These are phyloP conservation scores for Exophiala xenobiotica DNA, from an alignment of 2,329 filamentous ascomycete genomes.

Conservation along the genomic window DNA sequence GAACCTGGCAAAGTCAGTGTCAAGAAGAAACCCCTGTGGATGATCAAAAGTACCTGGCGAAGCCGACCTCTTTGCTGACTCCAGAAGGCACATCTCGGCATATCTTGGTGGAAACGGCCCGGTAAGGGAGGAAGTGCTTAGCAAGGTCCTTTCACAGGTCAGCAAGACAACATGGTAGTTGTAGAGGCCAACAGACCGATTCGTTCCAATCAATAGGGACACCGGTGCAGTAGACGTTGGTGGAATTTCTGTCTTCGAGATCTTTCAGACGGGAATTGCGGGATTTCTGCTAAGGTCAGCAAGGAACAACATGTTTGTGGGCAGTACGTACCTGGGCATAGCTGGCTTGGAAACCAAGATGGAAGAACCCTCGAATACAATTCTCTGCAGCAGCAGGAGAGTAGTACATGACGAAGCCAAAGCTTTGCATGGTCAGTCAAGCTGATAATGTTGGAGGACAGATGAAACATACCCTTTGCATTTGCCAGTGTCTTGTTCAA, in stretches of 20 bases:
- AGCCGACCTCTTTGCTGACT: constrained; percentile 93
- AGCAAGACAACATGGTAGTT: constrained; percentile 19
- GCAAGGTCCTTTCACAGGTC: constrained; percentile 66
- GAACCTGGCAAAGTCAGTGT: constrained; percentile 60
- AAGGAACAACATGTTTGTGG: constrained; percentile 31
- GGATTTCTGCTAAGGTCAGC: constrained; percentile 67
- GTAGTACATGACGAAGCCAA: constrained; percentile 95
- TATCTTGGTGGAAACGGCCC: constrained; percentile 91
- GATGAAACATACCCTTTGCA: constrained; percentile 79
- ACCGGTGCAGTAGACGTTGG: constrained; percentile 97
- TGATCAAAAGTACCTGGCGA: constrained; percentile 69
- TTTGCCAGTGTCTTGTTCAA: constrained; percentile 85
- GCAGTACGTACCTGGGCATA: constrained; percentile 75
- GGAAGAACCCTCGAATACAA: constrained; percentile 93
- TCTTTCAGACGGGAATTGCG: constrained; percentile 98
- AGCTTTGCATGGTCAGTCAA: constrained; percentile 55
- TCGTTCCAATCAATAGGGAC: constrained; percentile 90
- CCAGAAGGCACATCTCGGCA: constrained; percentile 81
- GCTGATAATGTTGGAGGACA: background rate
- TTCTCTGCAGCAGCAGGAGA: constrained; percentile 86
- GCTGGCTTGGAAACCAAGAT: constrained; percentile 93
- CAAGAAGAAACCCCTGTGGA: constrained; percentile 4
- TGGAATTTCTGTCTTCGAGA: constrained; percentile 82
- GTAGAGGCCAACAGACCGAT: constrained; percentile 58
- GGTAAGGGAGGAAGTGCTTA: constrained; percentile 53